A percentile compares a stretch with the other conserved stretches of the same genome.
phyloP scores from a whole-genome alignment of 192 early-diverging fungal species.

The Coemansia sp. region DNA sequence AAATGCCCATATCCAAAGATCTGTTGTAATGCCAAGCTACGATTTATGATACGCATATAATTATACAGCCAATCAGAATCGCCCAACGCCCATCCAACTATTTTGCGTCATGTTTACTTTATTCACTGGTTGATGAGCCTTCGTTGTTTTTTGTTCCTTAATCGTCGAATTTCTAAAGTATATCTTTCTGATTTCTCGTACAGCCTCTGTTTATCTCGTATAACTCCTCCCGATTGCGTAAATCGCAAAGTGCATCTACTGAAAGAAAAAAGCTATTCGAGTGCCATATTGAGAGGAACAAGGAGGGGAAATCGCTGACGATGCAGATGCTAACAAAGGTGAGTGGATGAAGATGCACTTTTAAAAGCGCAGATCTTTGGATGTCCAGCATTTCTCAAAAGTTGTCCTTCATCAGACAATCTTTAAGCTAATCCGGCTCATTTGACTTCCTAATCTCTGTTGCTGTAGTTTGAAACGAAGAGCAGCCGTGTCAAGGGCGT shows the following conservation, averaged over 20 bases:
- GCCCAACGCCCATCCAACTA: background rate
- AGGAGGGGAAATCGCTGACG: slow-evolving; percentile 24
- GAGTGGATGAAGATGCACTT: slow-evolving; percentile 5
- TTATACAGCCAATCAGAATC: background rate
- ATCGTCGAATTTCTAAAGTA: background rate
- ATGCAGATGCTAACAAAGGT: slow-evolving; percentile 85
- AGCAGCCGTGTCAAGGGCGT: slow-evolving; percentile 97
- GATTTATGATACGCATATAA: background rate
- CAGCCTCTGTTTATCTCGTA: background rate
- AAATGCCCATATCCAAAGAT: no score
- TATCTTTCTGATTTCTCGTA: background rate
- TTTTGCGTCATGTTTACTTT: no score
- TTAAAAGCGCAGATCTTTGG: background rate
- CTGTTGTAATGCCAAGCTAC: no score
- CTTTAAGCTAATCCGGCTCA: background rate
- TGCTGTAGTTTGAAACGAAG: slow-evolving; percentile 93
- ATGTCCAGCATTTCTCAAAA: no score
- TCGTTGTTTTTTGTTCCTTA: background rate
- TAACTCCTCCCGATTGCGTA: background rate
- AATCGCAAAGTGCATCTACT: background rate
- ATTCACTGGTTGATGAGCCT: no score
- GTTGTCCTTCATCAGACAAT: background rate
- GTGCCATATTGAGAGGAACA: background rate
- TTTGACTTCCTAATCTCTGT: background rate
- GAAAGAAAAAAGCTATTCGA: background rate